These are phyloP conservation scores for Amanita exitialis DNA, from an alignment of 768 basidiomycete species.

Conservation along the genomic window DNA sequence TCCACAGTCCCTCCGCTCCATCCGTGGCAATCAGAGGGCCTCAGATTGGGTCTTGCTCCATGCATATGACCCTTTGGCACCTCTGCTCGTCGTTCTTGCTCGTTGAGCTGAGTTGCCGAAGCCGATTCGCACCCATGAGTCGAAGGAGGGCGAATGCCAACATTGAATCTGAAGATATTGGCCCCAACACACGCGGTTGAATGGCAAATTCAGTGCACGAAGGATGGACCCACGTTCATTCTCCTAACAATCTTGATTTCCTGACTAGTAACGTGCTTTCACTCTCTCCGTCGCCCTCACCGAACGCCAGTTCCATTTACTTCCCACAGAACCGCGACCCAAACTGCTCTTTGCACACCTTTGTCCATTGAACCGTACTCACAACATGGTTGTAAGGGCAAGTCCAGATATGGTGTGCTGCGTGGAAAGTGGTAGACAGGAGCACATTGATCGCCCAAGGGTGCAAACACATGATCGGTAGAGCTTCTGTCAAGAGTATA, in stretches of 20 bases:
- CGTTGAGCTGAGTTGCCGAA: not conserved
- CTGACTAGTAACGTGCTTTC: not conserved
- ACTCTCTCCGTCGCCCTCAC: not conserved
- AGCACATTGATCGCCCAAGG: not conserved
- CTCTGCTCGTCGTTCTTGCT: constrained; percentile 2
- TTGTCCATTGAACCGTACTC: not conserved
- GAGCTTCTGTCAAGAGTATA: constrained; percentile 36
- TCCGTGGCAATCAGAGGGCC: constrained; percentile 39
- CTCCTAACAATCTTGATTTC: constrained; percentile 42
- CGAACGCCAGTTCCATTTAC: not conserved
- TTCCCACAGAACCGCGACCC: too few species aligned
- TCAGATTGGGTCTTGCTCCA: constrained; percentile 38
- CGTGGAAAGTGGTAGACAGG: not conserved
- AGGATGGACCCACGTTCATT: constrained; percentile 35
- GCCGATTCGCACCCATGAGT: not conserved
- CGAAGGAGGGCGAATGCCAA: not conserved
- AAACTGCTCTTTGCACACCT: not conserved
- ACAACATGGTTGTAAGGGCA: not conserved
- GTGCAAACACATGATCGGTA: constrained; percentile 30
- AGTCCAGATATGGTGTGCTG: not conserved
- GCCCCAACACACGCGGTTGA: not conserved
- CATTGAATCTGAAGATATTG: not conserved
- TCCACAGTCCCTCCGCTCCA: too few species aligned
- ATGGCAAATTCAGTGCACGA: not conserved
- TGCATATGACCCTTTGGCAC: constrained; percentile 15